A percentile compares a stretch with the other conserved stretches of the same genome.
Conservation (phyloP, 768 basidiomycete genomes). For the Mycena albidolilacea region DNA sequence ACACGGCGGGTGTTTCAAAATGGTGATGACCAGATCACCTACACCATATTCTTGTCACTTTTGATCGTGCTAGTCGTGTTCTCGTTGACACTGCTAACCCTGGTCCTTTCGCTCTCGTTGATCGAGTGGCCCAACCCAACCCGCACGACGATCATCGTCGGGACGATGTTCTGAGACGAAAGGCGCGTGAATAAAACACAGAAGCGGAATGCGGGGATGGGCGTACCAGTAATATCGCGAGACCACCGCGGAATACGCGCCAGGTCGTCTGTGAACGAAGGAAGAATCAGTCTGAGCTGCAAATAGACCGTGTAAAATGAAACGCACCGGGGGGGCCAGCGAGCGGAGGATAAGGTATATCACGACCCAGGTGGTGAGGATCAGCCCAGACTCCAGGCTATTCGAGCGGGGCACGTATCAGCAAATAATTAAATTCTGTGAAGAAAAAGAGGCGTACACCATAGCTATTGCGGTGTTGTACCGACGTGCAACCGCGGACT, state of each 20-base stretch:
- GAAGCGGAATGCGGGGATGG: background rate
- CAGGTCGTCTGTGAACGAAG: slow-evolving; percentile 22
- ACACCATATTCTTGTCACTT: background rate
- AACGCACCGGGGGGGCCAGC: slow-evolving; percentile 23
- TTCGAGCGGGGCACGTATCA: background rate
- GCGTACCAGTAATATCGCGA: slow-evolving; percentile 33
- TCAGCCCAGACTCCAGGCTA: slow-evolving; percentile 34
- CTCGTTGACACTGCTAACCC: no score
- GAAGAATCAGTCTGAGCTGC: background rate
- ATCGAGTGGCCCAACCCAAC: slow-evolving; percentile 31
- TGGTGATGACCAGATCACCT: background rate
- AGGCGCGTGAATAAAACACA: background rate
- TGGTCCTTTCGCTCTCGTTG: background rate
- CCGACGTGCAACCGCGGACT: background rate
- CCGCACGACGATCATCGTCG: slow-evolving; percentile 35
- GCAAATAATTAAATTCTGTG: background rate
- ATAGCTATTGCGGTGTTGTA: slow-evolving; percentile 34
- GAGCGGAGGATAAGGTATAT: slow-evolving; percentile 36
- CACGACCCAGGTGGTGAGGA: slow-evolving; percentile 28
- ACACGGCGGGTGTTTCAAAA: background rate
- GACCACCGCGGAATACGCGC: slow-evolving; percentile 37
- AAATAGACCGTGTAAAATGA: background rate
- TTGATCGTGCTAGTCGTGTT: background rate
- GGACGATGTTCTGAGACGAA: slow-evolving; percentile 35
- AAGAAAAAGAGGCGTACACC: slow-evolving; percentile 21